These are phyloP conservation scores for Fusarium humuli DNA, from an alignment of 2,329 filamentous ascomycete genomes.

Conservation along the genomic window DNA sequence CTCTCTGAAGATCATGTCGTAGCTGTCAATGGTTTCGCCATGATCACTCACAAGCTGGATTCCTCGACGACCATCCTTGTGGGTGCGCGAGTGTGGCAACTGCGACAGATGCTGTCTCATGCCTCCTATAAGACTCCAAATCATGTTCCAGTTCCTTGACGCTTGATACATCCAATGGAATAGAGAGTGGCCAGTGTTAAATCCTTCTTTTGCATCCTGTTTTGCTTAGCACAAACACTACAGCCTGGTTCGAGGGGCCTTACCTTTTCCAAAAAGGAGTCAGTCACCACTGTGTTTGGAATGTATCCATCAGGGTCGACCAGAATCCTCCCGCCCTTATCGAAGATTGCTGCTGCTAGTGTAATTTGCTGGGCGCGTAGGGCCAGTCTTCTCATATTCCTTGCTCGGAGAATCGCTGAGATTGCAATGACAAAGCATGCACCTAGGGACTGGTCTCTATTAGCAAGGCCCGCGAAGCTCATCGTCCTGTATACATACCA, in stretches of 20 bases:
- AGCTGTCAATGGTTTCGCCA: conserved; percentile 72
- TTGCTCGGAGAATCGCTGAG: conserved; percentile 66
- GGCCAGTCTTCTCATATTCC: conserved; percentile 64
- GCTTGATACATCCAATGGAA: conserved; percentile 91
- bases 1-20: conserved; percentile 82
- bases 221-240: conserved; percentile 26
- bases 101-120: conserved; percentile 78
- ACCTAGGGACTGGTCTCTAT: conserved; percentile 63
- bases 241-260: conserved; percentile 11
- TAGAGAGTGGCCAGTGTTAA: conserved; percentile 79
- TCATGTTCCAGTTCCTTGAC: conserved; percentile 78
- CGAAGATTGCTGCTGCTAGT: conserved; percentile 73
- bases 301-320: conserved; percentile 77
- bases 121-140: conserved; percentile 74
- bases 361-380: conserved; percentile 71
- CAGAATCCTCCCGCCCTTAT: conserved; percentile 72
- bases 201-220: conserved; percentile 72
- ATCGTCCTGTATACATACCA: conserved; percentile 62
- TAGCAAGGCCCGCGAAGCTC: not conserved
- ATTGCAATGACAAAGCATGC: conserved; percentile 70
- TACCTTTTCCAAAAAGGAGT: conserved; percentile 76
- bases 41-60: conserved; percentile 64
- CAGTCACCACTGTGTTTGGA: conserved; percentile 81
- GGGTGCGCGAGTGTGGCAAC: conserved; percentile 51
- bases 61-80: conserved; percentile 38